Evolutionary conservation across 768 basidiomycete genomes (phyloP).

Genomic region (Gelatoporia subvermispora): DNA sequence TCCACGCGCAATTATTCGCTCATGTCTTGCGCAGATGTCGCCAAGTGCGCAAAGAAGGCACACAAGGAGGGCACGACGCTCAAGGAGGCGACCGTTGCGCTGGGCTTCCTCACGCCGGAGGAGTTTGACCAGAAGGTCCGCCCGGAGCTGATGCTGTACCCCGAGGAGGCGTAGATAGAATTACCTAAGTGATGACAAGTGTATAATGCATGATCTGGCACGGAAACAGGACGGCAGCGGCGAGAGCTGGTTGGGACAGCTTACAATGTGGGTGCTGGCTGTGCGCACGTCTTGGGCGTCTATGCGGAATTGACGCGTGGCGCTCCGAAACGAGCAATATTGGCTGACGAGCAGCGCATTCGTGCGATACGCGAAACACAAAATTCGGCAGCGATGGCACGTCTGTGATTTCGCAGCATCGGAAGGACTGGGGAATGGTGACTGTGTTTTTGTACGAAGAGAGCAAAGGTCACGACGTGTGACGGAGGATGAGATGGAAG

Average conservation of each 20-base stretch:
- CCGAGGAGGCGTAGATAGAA: constrained; percentile 41
- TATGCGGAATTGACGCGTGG: constrained; percentile 3
- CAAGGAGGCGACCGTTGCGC: constrained; percentile 88
- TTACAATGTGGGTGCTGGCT: too few relatives aligned
- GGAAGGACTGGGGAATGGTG: too few relatives aligned
- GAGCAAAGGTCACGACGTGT: constrained; percentile 9
- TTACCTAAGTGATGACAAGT: too few relatives aligned
- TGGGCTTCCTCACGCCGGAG: constrained; percentile 82
- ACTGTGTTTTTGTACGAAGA: neutral
- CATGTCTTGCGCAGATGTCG: constrained; percentile 66
- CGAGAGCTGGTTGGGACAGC: constrained; percentile 5
- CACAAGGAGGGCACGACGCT: constrained; percentile 96
- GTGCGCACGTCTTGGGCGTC: too few relatives aligned
- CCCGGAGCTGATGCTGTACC: constrained; percentile 86
- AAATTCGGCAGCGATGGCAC: neutral
- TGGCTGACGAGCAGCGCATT: neutral
- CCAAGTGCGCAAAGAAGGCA: constrained; percentile 99
- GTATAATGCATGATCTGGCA: too few relatives aligned
- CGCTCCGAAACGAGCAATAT: too few relatives aligned
- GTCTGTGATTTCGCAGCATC: too few relatives aligned
- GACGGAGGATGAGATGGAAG: constrained; percentile 18
- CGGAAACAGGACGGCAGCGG: constrained; percentile 12
- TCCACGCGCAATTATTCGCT: neutral
- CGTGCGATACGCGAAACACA: neutral
- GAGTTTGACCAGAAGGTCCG: constrained; percentile 94